A percentile compares a stretch with the other conserved stretches of the same genome.
Evolutionary conservation across 2,329 filamentous ascomycete genomes (phyloP).

Genomic region (Fonsecaea multimorphosa): DNA sequence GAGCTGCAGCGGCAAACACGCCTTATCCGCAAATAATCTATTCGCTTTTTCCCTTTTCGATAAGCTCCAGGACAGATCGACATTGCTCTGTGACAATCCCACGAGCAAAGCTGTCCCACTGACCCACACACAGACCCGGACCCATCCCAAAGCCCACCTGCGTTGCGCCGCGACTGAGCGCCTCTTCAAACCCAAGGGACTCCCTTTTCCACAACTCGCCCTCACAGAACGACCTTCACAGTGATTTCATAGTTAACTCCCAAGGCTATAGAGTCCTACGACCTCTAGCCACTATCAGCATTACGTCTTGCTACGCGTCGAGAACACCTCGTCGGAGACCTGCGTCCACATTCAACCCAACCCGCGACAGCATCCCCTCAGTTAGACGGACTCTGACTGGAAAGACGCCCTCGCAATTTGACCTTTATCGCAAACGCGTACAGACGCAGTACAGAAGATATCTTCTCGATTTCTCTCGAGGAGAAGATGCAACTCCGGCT

Average conservation of each 20-base stretch:
- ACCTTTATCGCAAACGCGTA: background rate
- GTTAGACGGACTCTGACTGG: background rate
- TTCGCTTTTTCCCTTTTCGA: background rate
- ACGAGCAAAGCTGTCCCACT: constrained; percentile 12
- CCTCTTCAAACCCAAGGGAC: constrained; percentile 2
- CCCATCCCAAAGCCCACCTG: constrained; percentile 1
- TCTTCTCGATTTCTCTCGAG: background rate
- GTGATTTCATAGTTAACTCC: background rate
- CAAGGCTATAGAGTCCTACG: background rate
- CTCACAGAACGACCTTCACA: background rate
- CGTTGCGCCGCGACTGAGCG: constrained; percentile 7
- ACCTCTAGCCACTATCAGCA: background rate
- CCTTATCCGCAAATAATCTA: background rate
- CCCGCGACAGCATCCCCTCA: background rate
- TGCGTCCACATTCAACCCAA: background rate
- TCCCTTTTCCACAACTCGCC: background rate
- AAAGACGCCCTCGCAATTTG: background rate
- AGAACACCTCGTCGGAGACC: background rate
- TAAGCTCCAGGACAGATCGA: constrained; percentile 10
- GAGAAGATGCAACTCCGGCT: constrained; percentile 27
- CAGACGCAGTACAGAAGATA: background rate
- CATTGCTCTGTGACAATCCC: constrained; percentile 13
- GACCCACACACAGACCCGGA: constrained; percentile 10
- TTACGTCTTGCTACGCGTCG: background rate
- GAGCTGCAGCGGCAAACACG: background rate